Evolutionary conservation across 2,329 filamentous ascomycete species (phyloP), one percentile per base, ranked within the genome.

Genomic region (Trichoderma breve): DNA sequence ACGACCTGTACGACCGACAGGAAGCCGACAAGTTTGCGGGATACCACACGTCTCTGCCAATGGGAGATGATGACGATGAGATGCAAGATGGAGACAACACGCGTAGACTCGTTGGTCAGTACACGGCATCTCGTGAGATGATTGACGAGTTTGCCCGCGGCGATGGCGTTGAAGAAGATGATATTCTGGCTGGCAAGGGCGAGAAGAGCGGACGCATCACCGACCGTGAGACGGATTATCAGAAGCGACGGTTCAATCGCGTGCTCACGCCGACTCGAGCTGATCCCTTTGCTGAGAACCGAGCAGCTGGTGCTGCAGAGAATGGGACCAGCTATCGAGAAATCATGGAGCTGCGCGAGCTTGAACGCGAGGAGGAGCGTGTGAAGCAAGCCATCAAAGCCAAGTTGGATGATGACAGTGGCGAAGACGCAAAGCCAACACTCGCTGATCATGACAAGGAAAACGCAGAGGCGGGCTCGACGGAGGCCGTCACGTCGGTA

Each of bases 221-320:
- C 73, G 95, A 97, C 80, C 92, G 96, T 78, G 95, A 98, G 85
- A 97, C 94, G 74, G 95, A 98, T 79, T 99, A 99, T 81, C 97
- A 99, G 83, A 97, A 97, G 84, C 93, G 95, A 75, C 91, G 95
- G 73, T 97, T 97, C 81, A 91, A 97, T 80, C 94, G 96, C 73
- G 91, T 89, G 67, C 86, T 98, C 74, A 96, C 94, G 26, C 94
- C 95, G 5, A 94, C 93, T 9, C 91, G 94, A 78, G 93, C 91
- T 73, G 94, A 97, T 80, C 91, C 94, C 0, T 97, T 97, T 79
- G 92, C 93, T 30, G 89, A 91, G 74, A 93, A 95, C 79, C 85
- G 89, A 74, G 88, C 93, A 80, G 89, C 87, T 62, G 90, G 90
- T 72, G 88, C 87, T 28, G 85, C 88, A 32, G 89, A 89, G 70